Base-by-base conservation (phyloP, 1,284 basidiomycete genomes). In the Sanghuangporus sanghuang region DNA sequence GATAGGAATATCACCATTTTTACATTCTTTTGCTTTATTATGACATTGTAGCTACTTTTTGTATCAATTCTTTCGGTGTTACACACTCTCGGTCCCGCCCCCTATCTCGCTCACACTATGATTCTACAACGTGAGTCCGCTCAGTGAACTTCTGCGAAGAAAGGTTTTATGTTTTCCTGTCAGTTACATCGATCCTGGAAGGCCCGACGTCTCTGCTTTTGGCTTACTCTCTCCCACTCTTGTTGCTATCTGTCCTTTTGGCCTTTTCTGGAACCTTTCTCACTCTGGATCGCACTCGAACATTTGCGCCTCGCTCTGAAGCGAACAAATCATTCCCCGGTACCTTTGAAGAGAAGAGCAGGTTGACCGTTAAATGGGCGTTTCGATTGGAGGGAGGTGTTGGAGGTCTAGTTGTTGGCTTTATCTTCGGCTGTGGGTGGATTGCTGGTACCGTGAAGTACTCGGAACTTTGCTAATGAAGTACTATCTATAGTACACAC, bases 181-280 rank as follows among this genome's bases (percentile, higher is more conserved):
- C 35, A 68, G 67, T 68, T 35, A 64, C 66, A 9, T 60, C 62
- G 3, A 48, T 68, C 6, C 7, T 67, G 14, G 42, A 36, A 44
- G 49, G 49, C 50, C 73, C 78, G 16, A 74, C 77, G 18, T 70
- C 79, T 2, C 79, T 79, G 69, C 71, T 77, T 36, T 75, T 87
- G 32, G 79, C 79, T 44, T 89, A 88, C 69, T 68, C 81, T 27
- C 70, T 88, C 53, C 81, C 85, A 67, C 72, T 88, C 7, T 71
- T 87, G 40, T 71, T 82, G 11, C 59, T 83, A 1, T 85, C 85
- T 7, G 53, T 83, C 44, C 65, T 83, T 32, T 74, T 86, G 40
- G 81, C 82, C 3, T 86, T 87, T 68, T 76, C 85, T 23, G 86
- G 87, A 14, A 79, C 86, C 2, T 89, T 89, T 71, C 76, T 89